A percentile compares a stretch with the other conserved stretches of the same genome.
Evolutionary conservation across 1,284 basidiomycete species (phyloP).

Genomic region (Malassezia dermatis): DNA sequence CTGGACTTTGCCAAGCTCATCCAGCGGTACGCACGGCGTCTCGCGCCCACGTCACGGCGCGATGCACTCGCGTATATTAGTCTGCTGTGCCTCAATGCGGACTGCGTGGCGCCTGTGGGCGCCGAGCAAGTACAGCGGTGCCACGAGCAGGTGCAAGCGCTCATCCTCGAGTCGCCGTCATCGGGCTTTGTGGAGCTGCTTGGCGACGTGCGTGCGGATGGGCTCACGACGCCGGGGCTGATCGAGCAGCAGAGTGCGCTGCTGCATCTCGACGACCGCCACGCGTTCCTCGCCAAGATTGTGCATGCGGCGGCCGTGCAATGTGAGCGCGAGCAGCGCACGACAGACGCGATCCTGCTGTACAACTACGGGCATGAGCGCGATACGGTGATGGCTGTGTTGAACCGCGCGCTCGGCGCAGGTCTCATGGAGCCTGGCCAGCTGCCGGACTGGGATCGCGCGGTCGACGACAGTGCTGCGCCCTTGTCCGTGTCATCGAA

Average conservation of each 20-base stretch:
- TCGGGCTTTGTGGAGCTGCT: constrained; percentile 68
- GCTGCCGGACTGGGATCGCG: background rate
- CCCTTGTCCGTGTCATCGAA: constrained; percentile 53
- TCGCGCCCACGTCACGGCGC: constrained; percentile 79
- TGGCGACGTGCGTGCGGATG: constrained; percentile 78
- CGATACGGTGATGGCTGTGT: constrained; percentile 71
- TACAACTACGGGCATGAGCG: constrained; percentile 92
- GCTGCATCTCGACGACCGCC: constrained; percentile 61
- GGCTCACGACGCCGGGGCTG: constrained; percentile 71
- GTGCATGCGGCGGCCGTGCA: constrained; percentile 69
- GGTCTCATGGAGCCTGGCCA: constrained; percentile 35
- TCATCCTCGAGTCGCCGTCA: constrained; percentile 70
- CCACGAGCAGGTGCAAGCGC: constrained; percentile 74
- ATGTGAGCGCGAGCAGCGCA: constrained; percentile 60
- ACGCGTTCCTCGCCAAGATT: constrained; percentile 71
- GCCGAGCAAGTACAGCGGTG: constrained; percentile 72
- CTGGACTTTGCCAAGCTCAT: constrained; percentile 72
- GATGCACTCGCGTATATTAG: constrained; percentile 93
- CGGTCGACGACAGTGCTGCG: constrained; percentile 17
- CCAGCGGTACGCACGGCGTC: constrained; percentile 83
- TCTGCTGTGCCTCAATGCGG: constrained; percentile 66
- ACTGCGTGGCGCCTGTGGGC: constrained; percentile 58
- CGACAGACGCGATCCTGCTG: constrained; percentile 82
- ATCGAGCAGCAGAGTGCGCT: constrained; percentile 73
- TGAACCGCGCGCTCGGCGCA: constrained; percentile 80